Base-by-base conservation (phyloP, 345 rosid species). In the Fremontodendron californicum region DNA sequence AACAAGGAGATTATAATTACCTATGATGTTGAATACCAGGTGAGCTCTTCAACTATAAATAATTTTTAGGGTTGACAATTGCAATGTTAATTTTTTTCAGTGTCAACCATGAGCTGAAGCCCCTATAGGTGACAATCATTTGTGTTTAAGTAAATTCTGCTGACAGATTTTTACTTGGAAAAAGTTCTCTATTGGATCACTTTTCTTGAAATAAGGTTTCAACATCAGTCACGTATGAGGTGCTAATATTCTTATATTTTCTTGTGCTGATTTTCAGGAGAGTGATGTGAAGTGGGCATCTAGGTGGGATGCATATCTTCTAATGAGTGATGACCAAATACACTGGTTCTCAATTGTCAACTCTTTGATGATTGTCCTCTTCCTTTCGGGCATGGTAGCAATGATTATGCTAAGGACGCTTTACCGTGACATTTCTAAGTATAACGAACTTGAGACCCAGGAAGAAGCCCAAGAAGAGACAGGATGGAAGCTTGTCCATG, bases 391-490 rank as follows among this genome's bases (percentile, higher is more conserved):
- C 71, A 91, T 91, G 96, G 93, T 91, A 29, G 96, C 96, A 3
- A 91, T 91, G 96, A 91, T 91, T 1, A 91, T 91, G 96, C 84
- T 91, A 9, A 80, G 96, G 72, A 91, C 93, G 3, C 93, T 91
- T 21, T 91, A 91, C 89, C 93, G 93, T 6, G 96, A 91, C 78
- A 91, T 91, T 79, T 91, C 96, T 4, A 88, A 87, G 84, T 91
- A 91, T 85, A 91, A 91, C 11, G 96, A 89, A 74, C 91, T 91
- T 66, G 96, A 91, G 85, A 91, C 96, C 45, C 96, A 87, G 62
- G 96, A 91, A 79, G 96, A 91, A 87, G 96, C 96, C 77, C 95
- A 89, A 81, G 95, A 91, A 82, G 95, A 91, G 87, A 91, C 95
- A 45, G 96, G 95, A 27, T 91, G 95, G 95, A 91, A 91, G 76